Conservation (phyloP, 306 rosid genomes). For the Quercus mongolica region DNA sequence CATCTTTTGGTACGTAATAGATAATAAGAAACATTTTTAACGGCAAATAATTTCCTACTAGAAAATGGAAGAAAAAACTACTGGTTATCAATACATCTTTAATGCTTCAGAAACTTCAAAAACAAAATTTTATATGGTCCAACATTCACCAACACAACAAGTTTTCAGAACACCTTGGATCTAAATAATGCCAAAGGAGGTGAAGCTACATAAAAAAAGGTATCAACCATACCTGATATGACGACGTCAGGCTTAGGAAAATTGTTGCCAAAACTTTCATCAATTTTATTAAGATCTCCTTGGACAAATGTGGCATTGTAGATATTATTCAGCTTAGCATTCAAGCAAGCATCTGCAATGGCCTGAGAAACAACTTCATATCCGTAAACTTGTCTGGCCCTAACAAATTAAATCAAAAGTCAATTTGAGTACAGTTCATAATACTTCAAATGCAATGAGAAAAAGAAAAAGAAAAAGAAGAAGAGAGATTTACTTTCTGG, state of each 20-base stretch:
- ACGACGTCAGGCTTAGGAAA: slow-evolving; percentile 90
- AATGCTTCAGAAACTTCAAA: no score
- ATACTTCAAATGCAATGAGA: not conserved
- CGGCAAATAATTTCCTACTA: no score
- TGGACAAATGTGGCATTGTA: slow-evolving; percentile 84
- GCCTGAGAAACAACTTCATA: slow-evolving; percentile 94
- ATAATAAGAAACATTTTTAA: no score
- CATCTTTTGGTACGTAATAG: no score
- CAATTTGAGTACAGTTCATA: slow-evolving; percentile 4
- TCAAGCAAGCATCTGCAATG: slow-evolving; percentile 74
- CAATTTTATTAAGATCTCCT: slow-evolving; percentile 93
- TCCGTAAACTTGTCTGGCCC: slow-evolving; percentile 87
- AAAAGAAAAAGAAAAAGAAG: not conserved
- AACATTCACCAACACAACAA: not conserved
- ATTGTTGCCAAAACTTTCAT: slow-evolving; percentile 71
- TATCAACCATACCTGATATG: slow-evolving; percentile 62
- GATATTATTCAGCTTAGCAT: slow-evolving; percentile 70
- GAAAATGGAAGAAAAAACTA: no score
- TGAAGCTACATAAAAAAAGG: not conserved
- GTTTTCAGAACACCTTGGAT: not conserved
- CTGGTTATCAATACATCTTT: no score
- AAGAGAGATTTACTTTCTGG: slow-evolving; percentile 54
- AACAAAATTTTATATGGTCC: no score
- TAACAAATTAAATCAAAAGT: slow-evolving; percentile 22
- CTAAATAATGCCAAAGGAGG: not conserved